Base-by-base conservation (phyloP, 2,329 filamentous ascomycete species). In the Epichloe baconii region DNA sequence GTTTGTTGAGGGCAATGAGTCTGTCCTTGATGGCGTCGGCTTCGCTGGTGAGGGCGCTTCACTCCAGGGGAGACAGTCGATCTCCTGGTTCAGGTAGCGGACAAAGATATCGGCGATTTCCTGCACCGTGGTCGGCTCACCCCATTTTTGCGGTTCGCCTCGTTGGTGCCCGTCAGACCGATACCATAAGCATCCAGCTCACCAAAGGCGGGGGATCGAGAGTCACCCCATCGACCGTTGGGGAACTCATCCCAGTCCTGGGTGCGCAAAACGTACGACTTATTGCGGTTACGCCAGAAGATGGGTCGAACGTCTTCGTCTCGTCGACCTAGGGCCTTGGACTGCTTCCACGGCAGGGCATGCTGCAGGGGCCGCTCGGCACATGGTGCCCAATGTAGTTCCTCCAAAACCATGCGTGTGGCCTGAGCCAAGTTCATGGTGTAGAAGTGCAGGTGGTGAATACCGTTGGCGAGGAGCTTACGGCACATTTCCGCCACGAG, bases 211-310 rank as follows among this genome's bases (percentile, higher is more conserved):
- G 93, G 53, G 53, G 91, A 97, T 57, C 93, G 81, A 49, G 90
- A 91, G 68, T 98, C 93, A 69, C 93, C 94, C 93, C 93, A 98
- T 68, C 93, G 86, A 45, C 93, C 93, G 74, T 98, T 98, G 51
- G 93, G 93, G 61, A 96, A 98, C 67, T 98, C 93, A 62, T 98
- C 93, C 93, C 93, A 98, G 59, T 96, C 91, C 65, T 96, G 90
- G 0, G 93, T 98, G 51, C 93, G 88, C 51, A 88, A 83, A 51
- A 98, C 83, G 62, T 98, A 98, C 4, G 90, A 95, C 64, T 93
- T 89, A 70, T 95, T 93, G 53, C 93, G 82, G 71, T 97, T 96
- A 60, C 91, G 84, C 93, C 93, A 98, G 77, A 98, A 98, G 59
- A 98, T 95, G 36, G 93, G 93, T 49, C 93, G 87, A 43, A 98